phyloP scores from a whole-genome alignment of 2,329 filamentous ascomycete species.

The Pseudonectria buxi region DNA sequence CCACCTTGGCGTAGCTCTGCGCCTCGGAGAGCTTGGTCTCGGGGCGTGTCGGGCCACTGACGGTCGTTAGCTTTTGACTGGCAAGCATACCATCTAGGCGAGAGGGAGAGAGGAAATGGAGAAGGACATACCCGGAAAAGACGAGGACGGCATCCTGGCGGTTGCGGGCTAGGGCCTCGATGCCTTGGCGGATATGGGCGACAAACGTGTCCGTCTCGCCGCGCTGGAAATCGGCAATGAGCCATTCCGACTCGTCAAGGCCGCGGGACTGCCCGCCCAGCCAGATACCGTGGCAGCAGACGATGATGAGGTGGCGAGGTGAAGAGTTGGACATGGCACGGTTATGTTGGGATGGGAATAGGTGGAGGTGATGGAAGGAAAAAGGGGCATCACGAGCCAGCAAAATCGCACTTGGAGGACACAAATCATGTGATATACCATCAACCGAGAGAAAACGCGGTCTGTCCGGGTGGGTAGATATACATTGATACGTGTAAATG shows the following conservation, averaged over 20 bases:
- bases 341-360: neutral
- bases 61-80: accelerated
- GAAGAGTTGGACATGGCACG: slow-evolving; percentile 17
- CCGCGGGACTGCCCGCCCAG: slow-evolving; percentile 49
- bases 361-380: neutral
- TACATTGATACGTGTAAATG: no score
- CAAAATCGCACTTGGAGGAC: no score
- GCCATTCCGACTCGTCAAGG: slow-evolving; percentile 54
- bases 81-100: no score
- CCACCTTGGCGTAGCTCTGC: slow-evolving; percentile 53
- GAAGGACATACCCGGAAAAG: slow-evolving; percentile 59
- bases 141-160: slow-evolving; percentile 45
- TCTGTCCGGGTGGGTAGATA: no score
- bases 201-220: slow-evolving; percentile 76
- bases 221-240: slow-evolving; percentile 69
- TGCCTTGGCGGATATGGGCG: slow-evolving; percentile 63
- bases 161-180: slow-evolving; percentile 44
- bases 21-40: slow-evolving; percentile 54
- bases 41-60: slow-evolving; percentile 55
- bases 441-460: no score
- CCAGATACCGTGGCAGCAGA: slow-evolving; percentile 83
- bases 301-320: slow-evolving; percentile 57
- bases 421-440: no score
- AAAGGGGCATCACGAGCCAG: no score
- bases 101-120: no score